A percentile compares a stretch with the other conserved stretches of the same genome.
phyloP scores from a whole-genome alignment of 2,329 filamentous ascomycete genomes.

The Penicillium sclerotigenum region DNA sequence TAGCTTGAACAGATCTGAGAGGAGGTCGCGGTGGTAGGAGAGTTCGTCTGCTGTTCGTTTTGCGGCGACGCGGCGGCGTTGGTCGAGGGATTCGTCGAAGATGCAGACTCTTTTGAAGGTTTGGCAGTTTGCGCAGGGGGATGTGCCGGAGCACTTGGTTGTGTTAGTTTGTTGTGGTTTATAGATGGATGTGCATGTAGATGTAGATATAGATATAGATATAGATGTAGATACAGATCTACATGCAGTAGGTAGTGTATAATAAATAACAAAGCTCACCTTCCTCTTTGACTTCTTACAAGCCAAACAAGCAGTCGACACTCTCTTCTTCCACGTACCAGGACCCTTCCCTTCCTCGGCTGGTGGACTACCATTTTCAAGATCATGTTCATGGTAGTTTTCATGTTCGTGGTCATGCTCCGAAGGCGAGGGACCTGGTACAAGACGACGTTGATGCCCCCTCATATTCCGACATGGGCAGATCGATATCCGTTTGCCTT shows the following conservation, averaged over 20 bases:
- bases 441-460: constrained; percentile 25
- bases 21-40: constrained; percentile 38
- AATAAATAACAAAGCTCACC: constrained; percentile 24
- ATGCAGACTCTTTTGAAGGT: constrained; percentile 42
- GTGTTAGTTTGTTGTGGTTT: neutral
- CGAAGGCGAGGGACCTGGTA: constrained; percentile 24
- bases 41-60: constrained; percentile 43
- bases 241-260: neutral
- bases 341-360: constrained; percentile 8
- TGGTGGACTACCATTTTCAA: constrained; percentile 10
- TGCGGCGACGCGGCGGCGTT: constrained; percentile 42
- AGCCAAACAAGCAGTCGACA: constrained; percentile 40
- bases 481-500: too few relatives aligned
- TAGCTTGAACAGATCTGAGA: constrained; percentile 37
- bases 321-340: constrained; percentile 34
- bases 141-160: constrained; percentile 36
- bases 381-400: neutral
- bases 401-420: neutral
- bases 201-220: neutral
- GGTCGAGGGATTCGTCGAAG: constrained; percentile 60
- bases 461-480: constrained; percentile 13
- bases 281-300: constrained; percentile 44
- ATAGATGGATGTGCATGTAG: too few relatives aligned
- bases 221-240: neutral
- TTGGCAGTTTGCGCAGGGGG: constrained; percentile 41